A percentile compares a stretch with the other conserved stretches of the same genome.
These are phyloP conservation scores for Myochromella boudieri DNA, from an alignment of 768 basidiomycete genomes.

Conservation along the genomic window DNA sequence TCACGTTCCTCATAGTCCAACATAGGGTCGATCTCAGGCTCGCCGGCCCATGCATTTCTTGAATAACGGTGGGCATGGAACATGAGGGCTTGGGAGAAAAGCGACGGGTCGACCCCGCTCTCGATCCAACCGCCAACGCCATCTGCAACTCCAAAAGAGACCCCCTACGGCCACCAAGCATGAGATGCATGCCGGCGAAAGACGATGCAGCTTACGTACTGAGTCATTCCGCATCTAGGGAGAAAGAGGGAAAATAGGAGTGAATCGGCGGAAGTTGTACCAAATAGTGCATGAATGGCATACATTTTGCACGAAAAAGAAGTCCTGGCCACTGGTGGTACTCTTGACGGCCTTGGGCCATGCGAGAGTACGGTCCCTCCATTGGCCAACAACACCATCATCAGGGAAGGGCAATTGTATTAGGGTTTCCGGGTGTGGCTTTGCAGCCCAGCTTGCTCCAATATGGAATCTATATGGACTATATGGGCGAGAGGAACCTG, in stretches of 20 bases:
- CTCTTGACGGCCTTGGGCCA: constrained; percentile 39
- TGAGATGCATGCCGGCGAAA: constrained; percentile 27
- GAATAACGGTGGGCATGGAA: constrained; percentile 79
- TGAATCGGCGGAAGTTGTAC: constrained; percentile 2
- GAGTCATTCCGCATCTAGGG: constrained; percentile 76
- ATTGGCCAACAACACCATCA: constrained; percentile 59
- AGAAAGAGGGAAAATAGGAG: neutral
- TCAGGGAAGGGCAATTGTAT: constrained; percentile 52
- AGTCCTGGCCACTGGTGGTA: constrained; percentile 46
- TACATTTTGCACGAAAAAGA: constrained; percentile 67
- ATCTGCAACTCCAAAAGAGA: constrained; percentile 85
- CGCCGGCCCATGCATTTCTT: constrained; percentile 75
- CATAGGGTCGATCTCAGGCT: constrained; percentile 80
- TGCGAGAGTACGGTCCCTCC: constrained; percentile 66
- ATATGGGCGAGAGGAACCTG: constrained; percentile 44
- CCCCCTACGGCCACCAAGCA: constrained; percentile 45
- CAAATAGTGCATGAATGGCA: constrained; percentile 20
- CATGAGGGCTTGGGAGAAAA: constrained; percentile 92
- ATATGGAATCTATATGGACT: constrained; percentile 73
- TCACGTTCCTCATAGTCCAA: constrained; percentile 69
- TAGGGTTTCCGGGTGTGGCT: constrained; percentile 37
- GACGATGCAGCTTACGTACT: constrained; percentile 50
- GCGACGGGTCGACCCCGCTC: constrained; percentile 79
- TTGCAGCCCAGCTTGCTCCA: constrained; percentile 77
- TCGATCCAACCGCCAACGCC: constrained; percentile 93